These are phyloP conservation scores for Leucoagaricus sp. DNA, from an alignment of 1,284 basidiomycete genomes.

Conservation along the genomic window DNA sequence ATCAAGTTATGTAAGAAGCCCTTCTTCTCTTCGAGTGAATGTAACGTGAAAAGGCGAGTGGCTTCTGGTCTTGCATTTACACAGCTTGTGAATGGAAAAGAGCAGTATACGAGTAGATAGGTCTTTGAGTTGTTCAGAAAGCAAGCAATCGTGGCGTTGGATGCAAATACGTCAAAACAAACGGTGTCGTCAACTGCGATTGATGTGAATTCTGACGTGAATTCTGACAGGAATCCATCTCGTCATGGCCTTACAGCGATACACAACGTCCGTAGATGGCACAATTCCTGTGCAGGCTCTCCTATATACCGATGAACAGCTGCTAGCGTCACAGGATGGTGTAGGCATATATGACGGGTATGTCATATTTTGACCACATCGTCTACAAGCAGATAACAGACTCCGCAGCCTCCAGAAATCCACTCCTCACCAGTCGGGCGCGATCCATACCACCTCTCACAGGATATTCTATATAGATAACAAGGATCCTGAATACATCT, in stretches of 20 bases:
- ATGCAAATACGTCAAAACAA: not conserved
- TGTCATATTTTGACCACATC: constrained; percentile 26
- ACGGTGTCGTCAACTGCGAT: too few relatives aligned
- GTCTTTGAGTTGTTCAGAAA: too few relatives aligned
- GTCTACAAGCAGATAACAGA: constrained; percentile 28
- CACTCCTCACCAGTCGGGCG: constrained; percentile 70
- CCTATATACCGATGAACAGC: constrained; percentile 78
- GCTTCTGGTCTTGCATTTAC: not conserved
- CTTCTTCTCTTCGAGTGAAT: not conserved
- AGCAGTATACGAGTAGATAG: too few relatives aligned
- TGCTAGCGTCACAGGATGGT: constrained; percentile 70
- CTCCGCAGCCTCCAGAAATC: constrained; percentile 76
- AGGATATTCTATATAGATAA: constrained; percentile 81
- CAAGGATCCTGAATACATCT: constrained; percentile 45
- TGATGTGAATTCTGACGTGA: too few relatives aligned
- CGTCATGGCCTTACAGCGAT: constrained; percentile 55
- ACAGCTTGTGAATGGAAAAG: too few relatives aligned
- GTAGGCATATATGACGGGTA: constrained; percentile 93
- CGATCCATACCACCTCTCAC: constrained; percentile 80
- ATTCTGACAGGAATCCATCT: not conserved
- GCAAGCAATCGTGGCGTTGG: not conserved
- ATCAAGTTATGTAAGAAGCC: not conserved
- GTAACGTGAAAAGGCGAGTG: not conserved
- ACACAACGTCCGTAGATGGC: constrained; percentile 61
- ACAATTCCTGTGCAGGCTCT: constrained; percentile 73